Evolutionary conservation across 2,329 filamentous ascomycete genomes (phyloP).

Genomic region (Ascocoryne sarcoides): DNA sequence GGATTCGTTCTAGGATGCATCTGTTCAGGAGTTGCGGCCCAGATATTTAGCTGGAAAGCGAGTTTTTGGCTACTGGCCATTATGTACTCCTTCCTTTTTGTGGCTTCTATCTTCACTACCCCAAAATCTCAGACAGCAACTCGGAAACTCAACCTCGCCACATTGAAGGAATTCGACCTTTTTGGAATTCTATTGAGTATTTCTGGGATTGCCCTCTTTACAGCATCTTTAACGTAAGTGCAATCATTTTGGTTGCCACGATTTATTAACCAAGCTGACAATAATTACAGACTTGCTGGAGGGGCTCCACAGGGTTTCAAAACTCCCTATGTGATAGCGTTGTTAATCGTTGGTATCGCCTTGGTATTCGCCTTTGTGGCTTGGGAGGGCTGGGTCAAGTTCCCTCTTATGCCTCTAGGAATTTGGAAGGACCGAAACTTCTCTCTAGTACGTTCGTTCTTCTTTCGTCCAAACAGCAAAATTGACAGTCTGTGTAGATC

Average conservation of each 20-base stretch:
- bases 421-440: constrained; percentile 56
- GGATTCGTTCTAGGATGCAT: constrained; percentile 34
- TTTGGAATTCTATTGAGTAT: constrained; percentile 52
- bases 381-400: constrained; percentile 48
- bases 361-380: constrained; percentile 50
- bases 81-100: constrained; percentile 52
- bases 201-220: constrained; percentile 43
- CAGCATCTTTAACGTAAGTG: constrained; percentile 25
- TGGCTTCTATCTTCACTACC: constrained; percentile 51
- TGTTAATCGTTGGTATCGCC: constrained; percentile 50
- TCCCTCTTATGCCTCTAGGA: constrained; percentile 44
- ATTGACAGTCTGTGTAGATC: constrained; percentile 31
- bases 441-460: constrained; percentile 40
- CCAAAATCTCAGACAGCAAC: constrained; percentile 42
- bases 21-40: constrained; percentile 51
- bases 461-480: constrained; percentile 1
- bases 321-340: constrained; percentile 51
- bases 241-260: constrained; percentile 36
- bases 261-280: constrained; percentile 1
- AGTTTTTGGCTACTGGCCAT: constrained; percentile 55
- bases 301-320: constrained; percentile 49
- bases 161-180: constrained; percentile 46
- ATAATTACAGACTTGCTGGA: constrained; percentile 12
- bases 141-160: constrained; percentile 32
- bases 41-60: constrained; percentile 55